A percentile compares a stretch with the other conserved stretches of the same genome.
These are phyloP conservation scores for Calonectria pteridis DNA, from an alignment of 2,329 filamentous ascomycete genomes.

Conservation along the genomic window DNA sequence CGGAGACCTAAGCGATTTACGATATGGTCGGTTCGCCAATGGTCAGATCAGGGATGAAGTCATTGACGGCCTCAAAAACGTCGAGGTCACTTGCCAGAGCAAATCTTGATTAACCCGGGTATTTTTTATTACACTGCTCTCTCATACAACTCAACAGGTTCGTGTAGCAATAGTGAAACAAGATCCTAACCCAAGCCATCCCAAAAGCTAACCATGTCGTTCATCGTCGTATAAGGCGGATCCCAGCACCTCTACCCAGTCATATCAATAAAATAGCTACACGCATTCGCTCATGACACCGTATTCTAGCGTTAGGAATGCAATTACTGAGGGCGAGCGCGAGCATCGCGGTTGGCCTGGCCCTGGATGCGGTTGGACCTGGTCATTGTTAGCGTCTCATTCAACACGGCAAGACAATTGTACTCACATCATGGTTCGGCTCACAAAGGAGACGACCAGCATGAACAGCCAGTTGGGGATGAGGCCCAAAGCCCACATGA, in stretches of 20 bases:
- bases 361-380: slow-evolving; percentile 55
- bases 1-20: slow-evolving; percentile 82
- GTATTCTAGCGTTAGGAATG: neutral
- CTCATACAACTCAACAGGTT: slow-evolving; percentile 26
- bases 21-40: slow-evolving; percentile 81
- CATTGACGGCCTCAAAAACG: slow-evolving; percentile 69
- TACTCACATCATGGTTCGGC: slow-evolving; percentile 81
- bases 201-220: slow-evolving; percentile 25
- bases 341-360: slow-evolving; percentile 26
- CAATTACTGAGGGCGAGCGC: slow-evolving; percentile 33
- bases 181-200: slow-evolving; percentile 27
- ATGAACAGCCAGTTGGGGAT: slow-evolving; percentile 84
- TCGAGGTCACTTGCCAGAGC: slow-evolving; percentile 71
- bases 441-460: slow-evolving; percentile 79
- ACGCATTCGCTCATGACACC: slow-evolving; percentile 25
- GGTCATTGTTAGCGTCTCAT: slow-evolving; percentile 37
- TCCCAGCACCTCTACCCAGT: slow-evolving; percentile 30
- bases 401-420: neutral
- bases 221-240: slow-evolving; percentile 27
- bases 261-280: slow-evolving; percentile 24
- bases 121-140: slow-evolving; percentile 35
- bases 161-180: slow-evolving; percentile 32
- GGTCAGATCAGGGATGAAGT: slow-evolving; percentile 74
- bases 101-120: slow-evolving; percentile 50
- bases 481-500: slow-evolving; percentile 74